phyloP scores from a whole-genome alignment of 2,329 filamentous ascomycete genomes.

The Fusarium proliferatum region DNA sequence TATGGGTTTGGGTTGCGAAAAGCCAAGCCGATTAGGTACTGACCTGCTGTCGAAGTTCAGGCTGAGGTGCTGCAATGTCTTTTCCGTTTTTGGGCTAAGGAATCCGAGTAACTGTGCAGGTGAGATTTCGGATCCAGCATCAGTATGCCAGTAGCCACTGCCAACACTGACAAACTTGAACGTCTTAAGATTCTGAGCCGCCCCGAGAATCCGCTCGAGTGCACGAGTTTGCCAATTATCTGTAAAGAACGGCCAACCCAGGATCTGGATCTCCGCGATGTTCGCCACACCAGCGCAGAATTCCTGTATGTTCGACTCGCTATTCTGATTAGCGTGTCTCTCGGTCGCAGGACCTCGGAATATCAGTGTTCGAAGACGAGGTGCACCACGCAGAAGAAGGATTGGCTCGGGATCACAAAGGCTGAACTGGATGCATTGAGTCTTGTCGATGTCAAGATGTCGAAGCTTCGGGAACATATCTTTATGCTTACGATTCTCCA shows the following conservation, averaged over 20 bases:
- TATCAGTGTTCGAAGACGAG: not conserved
- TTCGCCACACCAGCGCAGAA: not conserved
- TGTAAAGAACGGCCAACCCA: not conserved
- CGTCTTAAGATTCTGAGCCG: not conserved
- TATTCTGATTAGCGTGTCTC: fast-evolving
- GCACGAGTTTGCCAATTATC: not conserved
- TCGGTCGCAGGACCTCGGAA: not conserved
- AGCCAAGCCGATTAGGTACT: no score
- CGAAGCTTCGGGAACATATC: not conserved
- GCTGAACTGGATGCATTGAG: not conserved
- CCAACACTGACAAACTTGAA: not conserved
- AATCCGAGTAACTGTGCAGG: not conserved
- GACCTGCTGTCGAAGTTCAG: not conserved
- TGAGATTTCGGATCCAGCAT: not conserved
- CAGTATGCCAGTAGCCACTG: fast-evolving
- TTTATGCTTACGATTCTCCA: fast-evolving
- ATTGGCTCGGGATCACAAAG: not conserved
- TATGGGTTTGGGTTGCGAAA: not conserved
- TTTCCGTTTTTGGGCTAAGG: not conserved
- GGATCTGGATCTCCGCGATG: not conserved
- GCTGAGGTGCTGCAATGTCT: not conserved
- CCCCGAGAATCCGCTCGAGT: not conserved
- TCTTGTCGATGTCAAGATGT: not conserved
- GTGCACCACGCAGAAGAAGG: not conserved
- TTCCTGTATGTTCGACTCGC: fast-evolving